These are phyloP conservation scores for Cymbidium sinense DNA, from an alignment of 106 monocot genomes.

Conservation along the genomic window DNA sequence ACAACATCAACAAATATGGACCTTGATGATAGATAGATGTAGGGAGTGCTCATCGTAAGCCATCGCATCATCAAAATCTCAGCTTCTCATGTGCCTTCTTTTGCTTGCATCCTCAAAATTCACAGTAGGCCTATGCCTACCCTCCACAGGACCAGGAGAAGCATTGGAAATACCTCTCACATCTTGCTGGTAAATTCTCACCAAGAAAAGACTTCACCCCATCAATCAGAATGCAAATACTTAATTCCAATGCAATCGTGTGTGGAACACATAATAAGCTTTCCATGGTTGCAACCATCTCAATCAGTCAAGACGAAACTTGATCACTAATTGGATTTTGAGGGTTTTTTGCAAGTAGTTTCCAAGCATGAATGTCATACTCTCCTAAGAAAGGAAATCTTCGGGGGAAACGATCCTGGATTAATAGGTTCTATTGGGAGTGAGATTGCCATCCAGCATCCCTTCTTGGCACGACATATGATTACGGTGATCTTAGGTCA, in stretches of 20 bases:
- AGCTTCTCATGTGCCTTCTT: conserved; percentile 32
- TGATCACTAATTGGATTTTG: too few species aligned
- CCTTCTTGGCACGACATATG: too few species aligned
- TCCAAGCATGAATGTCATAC: too few species aligned
- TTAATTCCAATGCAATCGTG: not conserved
- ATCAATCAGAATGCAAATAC: not conserved
- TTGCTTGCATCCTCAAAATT: conserved; percentile 31
- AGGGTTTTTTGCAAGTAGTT: too few species aligned
- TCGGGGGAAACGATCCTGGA: too few species aligned
- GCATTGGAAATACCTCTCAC: conserved; percentile 1
- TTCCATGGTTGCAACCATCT: not conserved
- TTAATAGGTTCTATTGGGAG: too few species aligned
- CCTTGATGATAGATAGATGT: conserved; percentile 27
- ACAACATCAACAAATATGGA: conserved; percentile 38
- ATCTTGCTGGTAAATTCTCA: not conserved
- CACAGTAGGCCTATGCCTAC: conserved; percentile 4
- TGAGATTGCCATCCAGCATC: too few species aligned
- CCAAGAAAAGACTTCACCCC: not conserved
- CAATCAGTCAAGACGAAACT: not conserved
- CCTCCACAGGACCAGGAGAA: conserved; percentile 14
- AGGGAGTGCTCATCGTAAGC: conserved; percentile 20
- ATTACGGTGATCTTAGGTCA: too few species aligned
- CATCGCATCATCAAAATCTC: conserved; percentile 33
- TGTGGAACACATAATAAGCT: not conserved
- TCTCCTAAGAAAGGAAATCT: too few species aligned